phyloP scores from a whole-genome alignment of 139 green algal species.

The Raphidocelis subcapitata region DNA sequence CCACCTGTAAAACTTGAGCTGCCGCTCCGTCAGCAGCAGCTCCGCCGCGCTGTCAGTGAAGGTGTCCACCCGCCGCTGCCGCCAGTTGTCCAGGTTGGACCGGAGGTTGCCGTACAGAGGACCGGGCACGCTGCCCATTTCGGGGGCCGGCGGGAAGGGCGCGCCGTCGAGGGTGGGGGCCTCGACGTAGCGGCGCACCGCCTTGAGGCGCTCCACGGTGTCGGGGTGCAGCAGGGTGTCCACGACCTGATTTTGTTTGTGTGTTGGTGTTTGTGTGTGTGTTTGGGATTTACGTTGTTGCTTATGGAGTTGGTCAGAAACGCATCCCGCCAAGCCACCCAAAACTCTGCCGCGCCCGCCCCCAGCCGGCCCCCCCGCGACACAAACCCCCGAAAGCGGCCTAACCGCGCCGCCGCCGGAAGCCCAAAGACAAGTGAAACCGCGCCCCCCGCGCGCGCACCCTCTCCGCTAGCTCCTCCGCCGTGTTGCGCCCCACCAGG shows the following conservation, averaged over 20 bases:
- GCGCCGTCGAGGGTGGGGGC: background rate
- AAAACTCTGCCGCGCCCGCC: too few relatives aligned
- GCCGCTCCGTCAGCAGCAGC: slow-evolving; percentile 5
- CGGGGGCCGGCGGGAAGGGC: slow-evolving; percentile 46
- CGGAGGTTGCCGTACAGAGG: slow-evolving; percentile 28
- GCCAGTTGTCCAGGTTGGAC: background rate
- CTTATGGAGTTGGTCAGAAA: too few relatives aligned
- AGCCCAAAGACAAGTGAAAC: too few relatives aligned
- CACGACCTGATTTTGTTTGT: slow-evolving; percentile 30
- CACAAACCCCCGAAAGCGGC: too few relatives aligned
- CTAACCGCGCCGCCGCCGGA: too few relatives aligned
- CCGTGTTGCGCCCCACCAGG: slow-evolving; percentile 50
- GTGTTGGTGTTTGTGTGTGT: too few relatives aligned
- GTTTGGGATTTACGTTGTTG: too few relatives aligned
- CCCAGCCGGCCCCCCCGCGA: too few relatives aligned
- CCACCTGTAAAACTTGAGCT: slow-evolving; percentile 13
- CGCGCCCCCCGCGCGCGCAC: too few relatives aligned
- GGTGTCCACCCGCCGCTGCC: background rate
- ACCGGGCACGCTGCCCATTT: background rate
- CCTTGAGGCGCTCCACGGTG: slow-evolving; percentile 41
- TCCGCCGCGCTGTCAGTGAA: background rate
- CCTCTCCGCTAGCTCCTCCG: slow-evolving; percentile 51
- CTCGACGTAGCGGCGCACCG: slow-evolving; percentile 41
- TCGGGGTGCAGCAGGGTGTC: slow-evolving; percentile 50
- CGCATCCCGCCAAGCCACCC: too few relatives aligned